A percentile compares a stretch with the other conserved stretches of the same genome.
These are phyloP conservation scores for Arachis stenosperma DNA, from an alignment of 306 rosid genomes.

Conservation along the genomic window DNA sequence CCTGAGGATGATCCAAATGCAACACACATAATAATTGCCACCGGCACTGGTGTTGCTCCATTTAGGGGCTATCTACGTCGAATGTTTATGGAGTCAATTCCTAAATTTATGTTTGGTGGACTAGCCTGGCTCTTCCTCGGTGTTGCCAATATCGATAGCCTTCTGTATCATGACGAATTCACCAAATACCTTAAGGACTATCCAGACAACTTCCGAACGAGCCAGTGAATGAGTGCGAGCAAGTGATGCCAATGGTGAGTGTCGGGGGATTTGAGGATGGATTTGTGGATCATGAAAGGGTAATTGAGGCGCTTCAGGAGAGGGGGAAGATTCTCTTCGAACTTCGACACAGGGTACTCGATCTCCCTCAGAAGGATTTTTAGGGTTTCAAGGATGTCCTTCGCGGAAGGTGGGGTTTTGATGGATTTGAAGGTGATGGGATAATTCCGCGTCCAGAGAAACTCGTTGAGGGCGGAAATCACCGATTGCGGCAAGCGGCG, in stretches of 20 bases:
- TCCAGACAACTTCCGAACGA: conserved; percentile 83
- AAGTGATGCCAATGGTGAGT: conserved; percentile 90
- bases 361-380: conserved; percentile 56
- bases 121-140: conserved; percentile 98
- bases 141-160: conserved; percentile 85
- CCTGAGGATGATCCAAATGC: conserved; percentile 94
- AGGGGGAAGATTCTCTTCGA: conserved; percentile 74
- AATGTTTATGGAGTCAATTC: conserved; percentile 93
- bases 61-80: conserved; percentile 96
- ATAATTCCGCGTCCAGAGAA: conserved; percentile 58
- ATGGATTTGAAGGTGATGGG: conserved; percentile 51
- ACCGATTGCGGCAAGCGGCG: conserved; percentile 61
- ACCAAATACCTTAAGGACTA: conserved; percentile 78
- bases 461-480: conserved; percentile 59
- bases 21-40: conserved; percentile 95
- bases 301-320: conserved; percentile 57
- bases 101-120: conserved; percentile 82
- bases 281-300: conserved; percentile 76
- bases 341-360: conserved; percentile 53
- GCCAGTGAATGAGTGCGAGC: conserved; percentile 91
- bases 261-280: conserved; percentile 71
- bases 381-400: conserved; percentile 71
- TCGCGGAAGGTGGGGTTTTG: conserved; percentile 64
- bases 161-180: conserved; percentile 90
- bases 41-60: conserved; percentile 95